Percentiles rank a stretch among this genome's conserved stretches.
phyloP scores from a whole-genome alignment of 805 yeast genomes.

The Saccharomyces eubayanus region DNA sequence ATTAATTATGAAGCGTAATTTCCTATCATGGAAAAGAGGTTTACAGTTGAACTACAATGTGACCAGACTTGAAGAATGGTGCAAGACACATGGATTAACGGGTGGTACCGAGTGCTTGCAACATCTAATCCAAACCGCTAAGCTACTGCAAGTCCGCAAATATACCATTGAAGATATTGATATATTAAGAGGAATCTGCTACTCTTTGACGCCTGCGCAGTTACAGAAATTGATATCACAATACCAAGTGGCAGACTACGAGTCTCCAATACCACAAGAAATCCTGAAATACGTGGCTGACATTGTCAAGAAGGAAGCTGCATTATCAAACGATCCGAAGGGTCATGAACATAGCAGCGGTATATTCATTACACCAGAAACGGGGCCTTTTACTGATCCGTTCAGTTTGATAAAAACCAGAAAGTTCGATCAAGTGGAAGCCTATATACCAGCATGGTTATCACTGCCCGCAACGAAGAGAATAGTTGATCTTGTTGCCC shows the following conservation, averaged over 20 bases:
- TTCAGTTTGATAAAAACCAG: slow-evolving; percentile 65
- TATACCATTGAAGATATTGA: slow-evolving; percentile 82
- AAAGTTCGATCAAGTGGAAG: slow-evolving; percentile 74
- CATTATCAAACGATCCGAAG: slow-evolving; percentile 39
- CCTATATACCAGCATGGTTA: slow-evolving; percentile 92
- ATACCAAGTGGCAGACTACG: slow-evolving; percentile 89
- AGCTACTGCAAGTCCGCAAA: slow-evolving; percentile 85
- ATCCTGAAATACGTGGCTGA: slow-evolving; percentile 77
- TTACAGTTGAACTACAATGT: slow-evolving; percentile 93
- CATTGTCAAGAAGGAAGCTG: slow-evolving; percentile 51
- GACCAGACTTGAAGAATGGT: slow-evolving; percentile 96
- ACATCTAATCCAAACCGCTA: slow-evolving; percentile 87
- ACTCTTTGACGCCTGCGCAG: slow-evolving; percentile 89
- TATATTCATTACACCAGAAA: slow-evolving; percentile 60
- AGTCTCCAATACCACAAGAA: slow-evolving; percentile 78
- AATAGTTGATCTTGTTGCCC: slow-evolving; percentile 80
- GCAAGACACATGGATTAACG: slow-evolving; percentile 83
- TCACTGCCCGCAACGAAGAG: slow-evolving; percentile 82
- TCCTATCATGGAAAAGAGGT: slow-evolving; percentile 96
- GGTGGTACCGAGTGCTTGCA: slow-evolving; percentile 79
- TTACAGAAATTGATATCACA: slow-evolving; percentile 85
- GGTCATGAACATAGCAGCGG: slow-evolving; percentile 39
- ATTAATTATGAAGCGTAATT: slow-evolving; percentile 86
- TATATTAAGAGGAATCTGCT: slow-evolving; percentile 89
- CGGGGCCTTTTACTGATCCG: slow-evolving; percentile 77